Percentiles rank a stretch among this genome's conserved stretches.
phyloP scores from a whole-genome alignment of 495 filamentous ascomycete genomes.

The Penicillium steckii region DNA sequence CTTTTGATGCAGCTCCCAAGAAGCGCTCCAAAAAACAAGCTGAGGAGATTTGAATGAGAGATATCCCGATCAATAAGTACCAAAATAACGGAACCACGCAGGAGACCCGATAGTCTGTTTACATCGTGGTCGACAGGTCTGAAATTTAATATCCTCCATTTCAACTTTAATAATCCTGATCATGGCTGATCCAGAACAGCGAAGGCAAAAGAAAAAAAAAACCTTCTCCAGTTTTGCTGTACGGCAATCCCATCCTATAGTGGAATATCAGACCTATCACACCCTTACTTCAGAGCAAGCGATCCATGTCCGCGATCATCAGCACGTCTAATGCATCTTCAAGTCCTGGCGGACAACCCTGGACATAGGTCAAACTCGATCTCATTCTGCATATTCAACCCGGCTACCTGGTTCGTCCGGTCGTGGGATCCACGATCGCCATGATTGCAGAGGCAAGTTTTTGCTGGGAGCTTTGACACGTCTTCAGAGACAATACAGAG shows the following conservation, averaged over 20 bases:
- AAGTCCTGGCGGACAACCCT: not conserved
- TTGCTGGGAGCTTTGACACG: not conserved
- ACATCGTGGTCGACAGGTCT: conserved; percentile 10
- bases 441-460: not conserved
- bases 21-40: not conserved
- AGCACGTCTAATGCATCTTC: not conserved
- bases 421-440: conserved; percentile 7
- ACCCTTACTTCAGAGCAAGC: conserved; percentile 11
- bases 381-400: not conserved
- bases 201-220: not conserved
- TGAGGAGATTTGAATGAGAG: not conserved
- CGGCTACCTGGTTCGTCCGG: conserved; percentile 8
- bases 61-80: conserved; percentile 4
- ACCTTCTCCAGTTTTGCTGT: not conserved
- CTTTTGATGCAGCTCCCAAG: not conserved
- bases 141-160: not conserved
- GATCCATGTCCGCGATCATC: conserved; percentile 6
- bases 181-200: not conserved
- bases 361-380: not conserved
- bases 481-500: not conserved
- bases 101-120: not conserved
- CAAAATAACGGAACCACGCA: not conserved
- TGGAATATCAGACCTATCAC: conserved; percentile 13
- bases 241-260: not conserved
- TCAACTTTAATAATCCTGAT: too few species aligned